These are phyloP conservation scores for Marchantia paleacea DNA, from an alignment of 225 moss, liverwort and hornwort genomes.

Conservation along the genomic window DNA sequence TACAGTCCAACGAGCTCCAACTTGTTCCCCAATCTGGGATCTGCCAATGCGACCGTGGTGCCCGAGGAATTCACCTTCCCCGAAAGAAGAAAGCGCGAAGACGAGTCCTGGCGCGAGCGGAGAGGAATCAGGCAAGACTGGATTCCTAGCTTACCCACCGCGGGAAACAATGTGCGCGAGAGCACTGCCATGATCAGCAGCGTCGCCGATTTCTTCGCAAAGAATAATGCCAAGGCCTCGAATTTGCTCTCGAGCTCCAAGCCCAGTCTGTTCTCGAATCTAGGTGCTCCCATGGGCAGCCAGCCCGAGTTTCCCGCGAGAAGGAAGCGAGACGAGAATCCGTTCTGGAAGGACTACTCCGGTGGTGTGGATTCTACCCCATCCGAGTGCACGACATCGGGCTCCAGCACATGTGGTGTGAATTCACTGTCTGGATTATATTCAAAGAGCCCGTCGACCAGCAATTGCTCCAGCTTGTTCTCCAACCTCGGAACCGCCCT, in stretches of 20 bases:
- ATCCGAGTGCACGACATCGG: not conserved
- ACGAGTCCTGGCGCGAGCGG: constrained; percentile 39
- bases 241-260: constrained; percentile 3
- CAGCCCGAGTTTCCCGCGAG: constrained; percentile 24
- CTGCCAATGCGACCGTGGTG: constrained; percentile 19
- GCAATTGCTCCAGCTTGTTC: constrained; percentile 32
- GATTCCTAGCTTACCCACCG: constrained; percentile 3
- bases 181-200: constrained; percentile 12
- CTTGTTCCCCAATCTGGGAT: constrained; percentile 37
- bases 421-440: constrained; percentile 34
- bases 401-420: constrained; percentile 7
- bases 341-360: constrained; percentile 28
- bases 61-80: constrained; percentile 36
- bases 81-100: constrained; percentile 29
- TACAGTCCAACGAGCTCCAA: not conserved
- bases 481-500: constrained; percentile 17
- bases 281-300: not conserved
- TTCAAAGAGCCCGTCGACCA: not conserved
- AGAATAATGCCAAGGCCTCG: not conserved
- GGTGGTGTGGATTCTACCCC: not conserved
- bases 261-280: constrained; percentile 12
- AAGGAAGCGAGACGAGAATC: constrained; percentile 36
- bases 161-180: not conserved
- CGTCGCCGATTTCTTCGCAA: constrained; percentile 7
- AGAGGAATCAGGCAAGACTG: constrained; percentile 31